Evolutionary conservation across 257 asterid genomes (phyloP), one percentile per base, ranked within the genome.

Genomic region (Cynanchum wilfordii): DNA sequence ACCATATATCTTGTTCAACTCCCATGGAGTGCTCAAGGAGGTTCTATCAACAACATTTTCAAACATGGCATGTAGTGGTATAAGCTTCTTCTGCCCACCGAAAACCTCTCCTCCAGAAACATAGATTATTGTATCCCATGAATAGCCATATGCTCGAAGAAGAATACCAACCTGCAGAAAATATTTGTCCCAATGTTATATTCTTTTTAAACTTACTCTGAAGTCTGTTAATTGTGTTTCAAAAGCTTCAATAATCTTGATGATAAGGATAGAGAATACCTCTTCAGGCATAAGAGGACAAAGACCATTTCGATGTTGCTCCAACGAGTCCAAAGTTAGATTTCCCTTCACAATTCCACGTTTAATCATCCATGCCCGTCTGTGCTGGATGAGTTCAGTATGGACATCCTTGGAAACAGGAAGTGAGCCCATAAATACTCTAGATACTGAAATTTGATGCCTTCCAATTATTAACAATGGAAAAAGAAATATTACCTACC

Each of bases 241-340:
- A 7, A 52, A 30, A 68, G 59, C 30, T 60, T 47, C 68, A 47
- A 40, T 15, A 47, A 40, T 15, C 66, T 22, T 33, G 44, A 20
- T 38, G 69, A 17, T 22, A 68, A 66, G 47, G 75, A 68, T 63
- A 56, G 33, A 68, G 57, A 83, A 45, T 88, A 94, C 99, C 88
- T 95, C 99, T 85, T 95, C 99, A 0, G 99, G 99, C 98, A 92
- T 88, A 71, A 95, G 97, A n/a, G 98, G 99, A 33, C 99, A 95
- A 73, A 89, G 82, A 38, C 99, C 98, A 4, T 80, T 83, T 29
- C 76, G 95, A 17, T 87, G 89, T 77, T 86, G 98, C 86, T 80
- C 77, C 3, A 89, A 85, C 4, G 99, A 95, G 86, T 95, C 88
- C 62, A 88, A 87, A 24, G 95, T 70, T 57, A 92, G 95, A 82